Evolutionary conservation across 345 rosid genomes (phyloP).

Genomic region (Salix arbutifolia): DNA sequence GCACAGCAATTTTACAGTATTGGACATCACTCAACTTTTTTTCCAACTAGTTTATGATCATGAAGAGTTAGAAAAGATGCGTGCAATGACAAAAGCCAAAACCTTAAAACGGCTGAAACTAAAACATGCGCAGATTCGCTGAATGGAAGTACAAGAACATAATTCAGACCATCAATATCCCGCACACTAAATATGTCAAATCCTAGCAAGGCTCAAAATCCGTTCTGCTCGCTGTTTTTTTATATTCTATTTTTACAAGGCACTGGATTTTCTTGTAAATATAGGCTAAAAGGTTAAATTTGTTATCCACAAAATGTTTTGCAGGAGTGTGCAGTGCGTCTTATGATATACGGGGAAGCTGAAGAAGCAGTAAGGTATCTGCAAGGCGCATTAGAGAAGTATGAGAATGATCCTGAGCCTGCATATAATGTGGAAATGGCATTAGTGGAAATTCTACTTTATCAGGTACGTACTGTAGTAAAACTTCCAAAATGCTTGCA

Average conservation of each 20-base stretch:
- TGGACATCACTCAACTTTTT: too few relatives aligned
- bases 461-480: constrained; percentile 39
- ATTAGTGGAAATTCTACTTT: constrained; percentile 54
- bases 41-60: too few relatives aligned
- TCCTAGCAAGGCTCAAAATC: not conserved
- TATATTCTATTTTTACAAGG: too few relatives aligned
- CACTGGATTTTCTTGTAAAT: too few relatives aligned
- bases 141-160: too few relatives aligned
- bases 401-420: constrained; percentile 40
- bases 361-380: constrained; percentile 43
- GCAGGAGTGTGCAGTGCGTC: constrained; percentile 51
- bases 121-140: too few relatives aligned
- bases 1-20: too few relatives aligned
- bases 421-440: constrained; percentile 52
- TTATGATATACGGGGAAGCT: constrained; percentile 42
- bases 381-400: constrained; percentile 24
- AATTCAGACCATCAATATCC: too few relatives aligned
- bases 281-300: not conserved
- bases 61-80: too few relatives aligned
- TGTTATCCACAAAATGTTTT: not conserved
- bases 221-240: not conserved
- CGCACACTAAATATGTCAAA: too few relatives aligned
- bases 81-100: too few relatives aligned
- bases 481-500: not conserved
- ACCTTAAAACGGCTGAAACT: too few relatives aligned